These are phyloP conservation scores for Schwanniomyces vanrijiae DNA, from an alignment of 805 yeast genomes.

Conservation along the genomic window DNA sequence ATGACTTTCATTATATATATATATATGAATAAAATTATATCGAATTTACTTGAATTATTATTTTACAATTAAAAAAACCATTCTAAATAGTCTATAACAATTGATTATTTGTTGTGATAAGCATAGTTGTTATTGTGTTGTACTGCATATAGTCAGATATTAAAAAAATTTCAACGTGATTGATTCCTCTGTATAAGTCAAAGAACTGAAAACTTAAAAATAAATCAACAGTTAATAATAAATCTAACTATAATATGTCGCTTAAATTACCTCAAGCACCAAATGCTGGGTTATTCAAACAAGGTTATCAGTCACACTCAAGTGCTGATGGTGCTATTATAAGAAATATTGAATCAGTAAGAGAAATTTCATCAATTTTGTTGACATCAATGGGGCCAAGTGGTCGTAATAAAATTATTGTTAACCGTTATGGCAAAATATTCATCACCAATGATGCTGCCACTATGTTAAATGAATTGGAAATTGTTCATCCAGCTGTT, in stretches of 20 bases:
- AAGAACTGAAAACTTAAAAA: neutral
- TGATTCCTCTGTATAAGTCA: neutral
- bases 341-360: conserved; percentile 90
- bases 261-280: conserved; percentile 91
- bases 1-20: neutral
- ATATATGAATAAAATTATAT: too few species aligned
- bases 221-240: neutral
- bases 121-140: neutral
- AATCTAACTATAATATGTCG: conserved; percentile 54
- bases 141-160: conserved; percentile 1
- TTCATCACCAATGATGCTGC: conserved; percentile 98
- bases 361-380: conserved; percentile 89
- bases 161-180: conserved; percentile 3
- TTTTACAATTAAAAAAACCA: too few species aligned
- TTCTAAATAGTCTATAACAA: too few species aligned
- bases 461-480: conserved; percentile 89
- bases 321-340: conserved; percentile 93
- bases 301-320: conserved; percentile 84
- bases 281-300: conserved; percentile 89
- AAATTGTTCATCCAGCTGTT: conserved; percentile 96
- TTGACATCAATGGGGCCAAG: conserved; percentile 96
- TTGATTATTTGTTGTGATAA: neutral
- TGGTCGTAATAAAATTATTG: conserved; percentile 94
- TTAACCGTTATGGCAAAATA: conserved; percentile 80
- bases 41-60: too few species aligned